A percentile compares a stretch with the other conserved stretches of the same genome.
Conservation (phyloP, 768 basidiomycete species). For the Cystobasidiopsis lactophilus region DNA sequence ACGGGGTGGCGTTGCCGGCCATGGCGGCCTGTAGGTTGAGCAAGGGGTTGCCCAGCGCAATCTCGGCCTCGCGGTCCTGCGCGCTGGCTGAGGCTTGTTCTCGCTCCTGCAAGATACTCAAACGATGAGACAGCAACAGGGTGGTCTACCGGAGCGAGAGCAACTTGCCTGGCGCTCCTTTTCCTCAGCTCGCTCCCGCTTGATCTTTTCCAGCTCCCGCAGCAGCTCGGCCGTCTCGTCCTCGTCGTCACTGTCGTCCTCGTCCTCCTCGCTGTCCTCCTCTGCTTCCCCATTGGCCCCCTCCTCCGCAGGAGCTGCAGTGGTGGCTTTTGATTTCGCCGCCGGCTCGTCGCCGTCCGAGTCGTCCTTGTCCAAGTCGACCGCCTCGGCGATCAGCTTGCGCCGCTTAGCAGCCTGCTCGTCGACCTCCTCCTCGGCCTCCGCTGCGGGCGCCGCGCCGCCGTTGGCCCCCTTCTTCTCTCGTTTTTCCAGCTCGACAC, state of each 20-base stretch:
- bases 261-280: slow-evolving; percentile 3
- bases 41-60: slow-evolving; percentile 58
- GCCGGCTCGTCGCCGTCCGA: slow-evolving; percentile 44
- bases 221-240: slow-evolving; percentile 54
- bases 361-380: slow-evolving; percentile 77
- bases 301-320: too few species aligned
- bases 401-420: slow-evolving; percentile 53
- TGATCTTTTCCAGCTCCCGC: slow-evolving; percentile 95
- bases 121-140: not conserved
- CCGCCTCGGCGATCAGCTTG: slow-evolving; percentile 63
- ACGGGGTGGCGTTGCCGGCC: slow-evolving; percentile 41
- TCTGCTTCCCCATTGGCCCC: slow-evolving; percentile 28
- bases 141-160: not conserved
- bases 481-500: slow-evolving; percentile 58
- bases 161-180: slow-evolving; percentile 38
- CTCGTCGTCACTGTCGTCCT: slow-evolving; percentile 8
- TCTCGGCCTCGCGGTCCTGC: slow-evolving; percentile 46
- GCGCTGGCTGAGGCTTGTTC: slow-evolving; percentile 42
- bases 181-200: slow-evolving; percentile 83
- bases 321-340: slow-evolving; percentile 31
- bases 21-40: slow-evolving; percentile 79
- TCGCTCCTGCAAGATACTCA: slow-evolving; percentile 32
- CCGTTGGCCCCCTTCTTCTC: slow-evolving; percentile 41
- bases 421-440: slow-evolving; percentile 37
- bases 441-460: slow-evolving; percentile 28